Conservation (phyloP, 1,284 basidiomycete species). For the Abortiporus biennis region DNA sequence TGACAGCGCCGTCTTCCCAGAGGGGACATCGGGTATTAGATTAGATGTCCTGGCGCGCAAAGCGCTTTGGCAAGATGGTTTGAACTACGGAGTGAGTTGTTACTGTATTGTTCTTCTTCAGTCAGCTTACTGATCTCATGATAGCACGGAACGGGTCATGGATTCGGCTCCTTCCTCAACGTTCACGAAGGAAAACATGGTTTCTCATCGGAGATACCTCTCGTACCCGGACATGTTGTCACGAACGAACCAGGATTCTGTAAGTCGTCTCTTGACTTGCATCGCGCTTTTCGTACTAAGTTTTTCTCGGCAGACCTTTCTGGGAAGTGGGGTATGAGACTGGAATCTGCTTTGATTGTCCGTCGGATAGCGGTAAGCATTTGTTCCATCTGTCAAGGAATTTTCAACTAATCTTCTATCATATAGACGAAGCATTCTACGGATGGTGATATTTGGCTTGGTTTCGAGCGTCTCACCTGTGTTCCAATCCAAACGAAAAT, state of each 20-base stretch:
- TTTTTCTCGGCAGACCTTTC: slow-evolving; percentile 29
- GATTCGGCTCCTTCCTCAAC: slow-evolving; percentile 76
- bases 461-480: slow-evolving; percentile 85
- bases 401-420: slow-evolving; percentile 6
- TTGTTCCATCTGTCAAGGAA: neutral
- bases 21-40: slow-evolving; percentile 76
- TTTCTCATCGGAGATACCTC: slow-evolving; percentile 59
- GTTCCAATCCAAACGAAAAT: slow-evolving; percentile 93
- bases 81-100: slow-evolving; percentile 67
- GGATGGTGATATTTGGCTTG: slow-evolving; percentile 73
- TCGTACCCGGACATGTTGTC: slow-evolving; percentile 81
- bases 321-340: slow-evolving; percentile 84
- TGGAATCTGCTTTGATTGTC: slow-evolving; percentile 80
- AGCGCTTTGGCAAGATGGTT: slow-evolving; percentile 83
- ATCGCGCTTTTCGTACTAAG: slow-evolving; percentile 3
- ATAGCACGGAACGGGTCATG: slow-evolving; percentile 82
- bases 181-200: slow-evolving; percentile 76
- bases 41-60: slow-evolving; percentile 83
- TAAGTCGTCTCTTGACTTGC: slow-evolving; percentile 31
- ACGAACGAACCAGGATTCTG: slow-evolving; percentile 87
- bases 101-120: slow-evolving; percentile 12
- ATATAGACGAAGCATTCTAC: slow-evolving; percentile 63
- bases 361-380: slow-evolving; percentile 57
- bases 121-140: slow-evolving; percentile 15
- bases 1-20: slow-evolving; percentile 83